phyloP scores from a whole-genome alignment of 2,329 filamentous ascomycete species.

The Domatiomyces catenatus region DNA sequence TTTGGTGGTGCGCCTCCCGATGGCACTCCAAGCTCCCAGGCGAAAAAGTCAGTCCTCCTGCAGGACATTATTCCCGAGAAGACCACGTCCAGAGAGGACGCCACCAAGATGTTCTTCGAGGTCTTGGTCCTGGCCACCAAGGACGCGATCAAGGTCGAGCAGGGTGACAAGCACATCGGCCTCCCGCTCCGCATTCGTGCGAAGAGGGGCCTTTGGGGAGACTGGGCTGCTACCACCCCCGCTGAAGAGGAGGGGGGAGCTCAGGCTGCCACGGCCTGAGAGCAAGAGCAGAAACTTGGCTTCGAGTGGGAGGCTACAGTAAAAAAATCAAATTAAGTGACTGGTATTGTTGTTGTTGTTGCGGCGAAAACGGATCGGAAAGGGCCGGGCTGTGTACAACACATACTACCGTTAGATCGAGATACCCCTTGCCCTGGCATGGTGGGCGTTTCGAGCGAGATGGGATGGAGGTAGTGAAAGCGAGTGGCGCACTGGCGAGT shows the following conservation, averaged over 20 bases:
- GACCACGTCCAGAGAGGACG: slow-evolving; percentile 69
- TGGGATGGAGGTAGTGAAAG: no score
- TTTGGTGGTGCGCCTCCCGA: slow-evolving; percentile 57
- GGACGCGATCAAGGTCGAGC: slow-evolving; percentile 93
- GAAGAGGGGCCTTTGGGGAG: slow-evolving; percentile 92
- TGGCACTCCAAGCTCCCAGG: slow-evolving; percentile 54
- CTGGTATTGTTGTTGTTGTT: background rate
- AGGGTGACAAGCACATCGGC: slow-evolving; percentile 56
- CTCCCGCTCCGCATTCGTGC: slow-evolving; percentile 68
- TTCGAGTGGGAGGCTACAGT: background rate
- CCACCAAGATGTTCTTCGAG: slow-evolving; percentile 99
- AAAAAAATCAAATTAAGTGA: background rate
- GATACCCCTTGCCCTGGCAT: background rate
- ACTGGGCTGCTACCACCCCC: slow-evolving; percentile 62
- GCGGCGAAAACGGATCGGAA: background rate
- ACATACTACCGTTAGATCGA: background rate
- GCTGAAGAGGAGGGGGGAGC: slow-evolving; percentile 6
- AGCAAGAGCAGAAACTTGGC: background rate
- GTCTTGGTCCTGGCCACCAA: slow-evolving; percentile 90
- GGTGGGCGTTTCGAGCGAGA: background rate
- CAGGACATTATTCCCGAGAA: slow-evolving; percentile 77
- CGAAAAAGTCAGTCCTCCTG: slow-evolving; percentile 66
- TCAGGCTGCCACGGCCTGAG: background rate
- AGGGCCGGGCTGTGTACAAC: background rate
- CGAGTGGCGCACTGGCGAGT: background rate